Base-by-base conservation (phyloP, 805 yeast genomes). In the Vanderwaltozyma tropicalis region DNA sequence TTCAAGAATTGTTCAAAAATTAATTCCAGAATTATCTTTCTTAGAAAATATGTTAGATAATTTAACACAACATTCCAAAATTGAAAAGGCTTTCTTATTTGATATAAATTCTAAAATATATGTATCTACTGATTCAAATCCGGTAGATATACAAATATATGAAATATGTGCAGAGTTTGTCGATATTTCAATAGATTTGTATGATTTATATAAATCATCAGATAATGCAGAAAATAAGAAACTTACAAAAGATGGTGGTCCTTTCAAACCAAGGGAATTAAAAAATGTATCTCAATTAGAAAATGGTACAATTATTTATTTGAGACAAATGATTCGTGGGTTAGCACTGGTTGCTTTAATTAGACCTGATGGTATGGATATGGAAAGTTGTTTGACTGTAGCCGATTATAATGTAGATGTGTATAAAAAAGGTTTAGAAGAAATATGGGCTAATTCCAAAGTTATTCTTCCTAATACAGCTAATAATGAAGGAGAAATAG, bases 131-230 rank as follows among this genome's bases (percentile, higher is more conserved):
- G 98, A 92, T 58, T 83, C 95, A 0, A 78, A 88, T 2, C 96
- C 97, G 0, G 95, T 89, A 28, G 97, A 89, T 61, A 81, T 86
- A 29, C 95, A 87, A 53, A 84, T 94, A 0, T 92, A 92, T 57
- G 96, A 92, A 57, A 94, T 89, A 2, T 92, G 97, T 60, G 94
- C 96, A 0, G 97, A 92, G 53, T 92, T 92, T 53, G 89, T 92
- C 32, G 97, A 92, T 58, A 92, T 89, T 13, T 80, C 95, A 3
- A 80, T 87, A 19, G 97, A 92, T 53, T 63, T 92, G 45, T 88
- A 85, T 49, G 82, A 81, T 35, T 57, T 82, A 31, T 80, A 82
- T 47, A 72, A 72, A 46, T 28, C 46, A 33, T 32, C 50, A 8
- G 34, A 18, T 16, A 26, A 15, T 14, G 25, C 19, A 12, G 20